phyloP scores from a whole-genome alignment of 2,329 filamentous ascomycete species.

The Septoria linicola region DNA sequence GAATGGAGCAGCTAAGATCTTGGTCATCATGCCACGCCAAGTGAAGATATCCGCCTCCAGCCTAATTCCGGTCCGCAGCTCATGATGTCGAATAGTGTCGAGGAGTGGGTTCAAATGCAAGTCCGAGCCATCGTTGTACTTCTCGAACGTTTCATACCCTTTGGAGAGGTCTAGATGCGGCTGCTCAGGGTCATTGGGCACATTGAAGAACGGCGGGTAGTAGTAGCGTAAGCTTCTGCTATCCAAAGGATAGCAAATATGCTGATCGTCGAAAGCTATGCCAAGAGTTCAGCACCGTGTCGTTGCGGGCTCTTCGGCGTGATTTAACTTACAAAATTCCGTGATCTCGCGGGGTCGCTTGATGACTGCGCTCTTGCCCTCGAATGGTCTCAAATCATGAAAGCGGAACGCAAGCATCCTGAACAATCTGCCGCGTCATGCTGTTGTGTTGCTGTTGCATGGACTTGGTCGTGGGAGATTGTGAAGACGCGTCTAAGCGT shows the following conservation, averaged over 20 bases:
- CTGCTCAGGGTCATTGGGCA: constrained; percentile 24
- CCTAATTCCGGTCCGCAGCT: constrained; percentile 56
- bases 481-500: too few relatives aligned
- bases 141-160: constrained; percentile 74
- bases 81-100: constrained; percentile 69
- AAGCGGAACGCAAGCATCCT: constrained; percentile 55
- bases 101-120: constrained; percentile 85
- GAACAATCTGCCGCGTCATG: background rate
- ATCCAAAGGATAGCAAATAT: constrained; percentile 67
- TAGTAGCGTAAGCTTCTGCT: constrained; percentile 63
- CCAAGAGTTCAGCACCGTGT: too few relatives aligned
- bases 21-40: constrained; percentile 98
- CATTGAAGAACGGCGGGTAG: constrained; percentile 56
- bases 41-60: constrained; percentile 75
- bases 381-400: constrained; percentile 68
- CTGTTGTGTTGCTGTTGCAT: too few relatives aligned
- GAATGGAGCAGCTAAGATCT: constrained; percentile 86
- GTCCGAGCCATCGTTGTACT: constrained; percentile 80
- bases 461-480: too few relatives aligned
- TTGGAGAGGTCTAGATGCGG: constrained; percentile 68
- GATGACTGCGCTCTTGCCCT: constrained; percentile 66
- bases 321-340: constrained; percentile 69
- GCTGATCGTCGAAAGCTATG: constrained; percentile 73
- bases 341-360: constrained; percentile 82
- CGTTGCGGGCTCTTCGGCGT: too few relatives aligned